Percentiles rank a stretch among this genome's conserved stretches.
Evolutionary conservation across 345 rosid genomes (phyloP).

Genomic region (Dipteronia dyeriana): DNA sequence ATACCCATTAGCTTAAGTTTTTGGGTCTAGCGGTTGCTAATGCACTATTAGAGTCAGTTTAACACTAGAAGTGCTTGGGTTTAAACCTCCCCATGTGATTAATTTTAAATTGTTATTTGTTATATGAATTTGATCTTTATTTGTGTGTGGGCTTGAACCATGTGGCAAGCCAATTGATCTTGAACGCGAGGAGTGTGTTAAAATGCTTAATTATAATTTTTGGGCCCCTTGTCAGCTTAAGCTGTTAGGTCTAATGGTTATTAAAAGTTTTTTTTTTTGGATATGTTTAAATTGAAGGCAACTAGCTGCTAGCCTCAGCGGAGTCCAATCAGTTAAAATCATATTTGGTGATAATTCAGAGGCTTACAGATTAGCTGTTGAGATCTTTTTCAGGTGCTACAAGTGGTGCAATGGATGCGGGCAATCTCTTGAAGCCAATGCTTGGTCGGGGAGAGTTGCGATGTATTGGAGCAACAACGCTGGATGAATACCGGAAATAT

Average conservation of each 20-base stretch:
- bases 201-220: neutral
- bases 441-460: constrained; percentile 97
- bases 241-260: neutral
- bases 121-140: too few species aligned
- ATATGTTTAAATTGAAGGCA: neutral
- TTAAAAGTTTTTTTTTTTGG: neutral
- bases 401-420: constrained; percentile 99
- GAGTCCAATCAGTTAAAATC: neutral
- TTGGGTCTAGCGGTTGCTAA: neutral
- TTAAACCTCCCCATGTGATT: too few species aligned
- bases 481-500: constrained; percentile 94
- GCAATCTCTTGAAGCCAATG: constrained; percentile 98
- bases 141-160: too few species aligned
- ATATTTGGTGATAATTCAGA: constrained; percentile 4
- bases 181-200: neutral
- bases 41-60: too few species aligned
- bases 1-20: neutral
- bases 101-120: too few species aligned
- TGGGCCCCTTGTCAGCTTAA: neutral
- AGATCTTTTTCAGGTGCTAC: constrained; percentile 79
- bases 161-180: too few species aligned
- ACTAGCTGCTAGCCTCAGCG: neutral
- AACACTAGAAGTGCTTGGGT: too few species aligned
- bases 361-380: neutral
- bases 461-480: constrained; percentile 96